Conservation (phyloP, 345 rosid genomes). For the Moringa oleifera region DNA sequence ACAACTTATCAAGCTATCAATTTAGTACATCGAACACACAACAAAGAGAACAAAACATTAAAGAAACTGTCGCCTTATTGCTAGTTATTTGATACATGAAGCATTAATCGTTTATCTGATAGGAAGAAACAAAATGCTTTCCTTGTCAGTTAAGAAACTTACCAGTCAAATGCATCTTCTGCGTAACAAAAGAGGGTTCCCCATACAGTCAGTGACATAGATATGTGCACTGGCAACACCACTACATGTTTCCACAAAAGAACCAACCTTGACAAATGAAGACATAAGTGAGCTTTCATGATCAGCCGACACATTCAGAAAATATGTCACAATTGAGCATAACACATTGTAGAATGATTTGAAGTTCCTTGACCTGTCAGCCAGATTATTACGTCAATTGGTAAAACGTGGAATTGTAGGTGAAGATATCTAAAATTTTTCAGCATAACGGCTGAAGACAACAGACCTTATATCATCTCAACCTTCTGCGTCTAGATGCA, state of each 20-base stretch:
- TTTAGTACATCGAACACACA: background rate
- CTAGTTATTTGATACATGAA: no score
- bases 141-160: background rate
- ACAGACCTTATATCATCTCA: conserved; percentile 8
- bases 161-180: background rate
- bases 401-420: no score
- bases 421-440: no score
- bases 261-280: background rate
- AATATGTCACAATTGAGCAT: background rate
- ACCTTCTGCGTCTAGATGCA: conserved; percentile 45
- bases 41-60: background rate
- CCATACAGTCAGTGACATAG: background rate
- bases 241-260: background rate
- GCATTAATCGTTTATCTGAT: background rate
- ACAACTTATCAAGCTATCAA: background rate
- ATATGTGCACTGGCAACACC: background rate
- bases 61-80: no score
- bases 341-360: background rate
- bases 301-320: background rate
- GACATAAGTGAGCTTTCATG: background rate
- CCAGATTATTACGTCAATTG: background rate
- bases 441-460: no score
- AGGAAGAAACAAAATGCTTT: background rate
- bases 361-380: background rate
- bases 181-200: background rate